These are phyloP conservation scores for Flaveria bidentis DNA, from an alignment of 129 eudicot genomes.

Conservation along the genomic window DNA sequence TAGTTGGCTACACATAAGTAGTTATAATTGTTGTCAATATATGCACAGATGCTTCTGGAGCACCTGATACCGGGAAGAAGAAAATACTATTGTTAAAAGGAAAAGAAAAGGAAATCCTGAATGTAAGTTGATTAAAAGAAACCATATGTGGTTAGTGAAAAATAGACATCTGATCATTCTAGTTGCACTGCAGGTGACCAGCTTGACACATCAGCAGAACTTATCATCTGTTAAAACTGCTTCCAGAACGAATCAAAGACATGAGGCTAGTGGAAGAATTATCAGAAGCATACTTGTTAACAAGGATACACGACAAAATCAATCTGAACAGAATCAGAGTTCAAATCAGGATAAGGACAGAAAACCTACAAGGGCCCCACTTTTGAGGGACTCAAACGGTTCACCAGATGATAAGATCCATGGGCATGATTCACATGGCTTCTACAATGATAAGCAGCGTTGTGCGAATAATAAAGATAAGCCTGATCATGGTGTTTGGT, in stretches of 20 bases:
- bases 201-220: slow-evolving; percentile 45
- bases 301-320: slow-evolving; percentile 58
- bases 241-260: slow-evolving; percentile 51
- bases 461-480: slow-evolving; percentile 72
- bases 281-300: slow-evolving; percentile 70
- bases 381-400: slow-evolving; percentile 35
- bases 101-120: slow-evolving; percentile 67
- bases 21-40: slow-evolving; percentile 10
- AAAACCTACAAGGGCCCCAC: slow-evolving; percentile 70
- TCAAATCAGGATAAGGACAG: slow-evolving; percentile 57
- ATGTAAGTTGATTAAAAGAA: slow-evolving; percentile 46
- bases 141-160: neutral
- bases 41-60: slow-evolving; percentile 54
- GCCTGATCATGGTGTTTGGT: slow-evolving; percentile 91
- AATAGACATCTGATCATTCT: neutral
- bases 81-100: slow-evolving; percentile 79
- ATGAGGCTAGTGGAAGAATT: slow-evolving; percentile 74
- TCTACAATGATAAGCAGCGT: slow-evolving; percentile 47
- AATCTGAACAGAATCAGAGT: slow-evolving; percentile 47
- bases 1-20: neutral
- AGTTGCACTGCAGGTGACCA: slow-evolving; percentile 39
- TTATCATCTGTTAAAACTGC: slow-evolving; percentile 37
- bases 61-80: slow-evolving; percentile 60
- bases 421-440: slow-evolving; percentile 32
- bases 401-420: slow-evolving; percentile 49